A percentile compares a stretch with the other conserved stretches of the same genome.
phyloP scores from a whole-genome alignment of 345 rosid species.

The Eucalyptus microcorys region DNA sequence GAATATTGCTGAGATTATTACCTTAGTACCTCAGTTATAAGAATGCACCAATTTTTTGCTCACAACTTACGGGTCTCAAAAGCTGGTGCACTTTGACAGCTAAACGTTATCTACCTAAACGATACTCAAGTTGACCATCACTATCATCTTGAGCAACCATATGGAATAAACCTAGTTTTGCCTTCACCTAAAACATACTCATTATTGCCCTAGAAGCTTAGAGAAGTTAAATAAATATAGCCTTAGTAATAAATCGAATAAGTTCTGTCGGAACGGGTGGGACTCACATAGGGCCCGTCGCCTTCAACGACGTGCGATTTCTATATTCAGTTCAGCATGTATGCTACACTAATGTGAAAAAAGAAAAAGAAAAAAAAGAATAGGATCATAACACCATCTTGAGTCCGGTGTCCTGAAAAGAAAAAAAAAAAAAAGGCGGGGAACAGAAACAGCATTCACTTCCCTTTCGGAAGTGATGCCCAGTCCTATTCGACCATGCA shows the following conservation, averaged over 20 bases:
- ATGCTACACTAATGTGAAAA: neutral
- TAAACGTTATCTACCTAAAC: neutral
- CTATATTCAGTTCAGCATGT: neutral
- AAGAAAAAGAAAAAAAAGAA: neutral
- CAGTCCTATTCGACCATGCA: neutral
- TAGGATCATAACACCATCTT: neutral
- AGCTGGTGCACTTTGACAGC: rapidly evolving
- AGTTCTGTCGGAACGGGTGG: neutral
- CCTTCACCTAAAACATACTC: neutral
- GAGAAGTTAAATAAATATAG: neutral
- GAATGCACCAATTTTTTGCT: neutral
- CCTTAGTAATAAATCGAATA: neutral
- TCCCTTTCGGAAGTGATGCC: neutral
- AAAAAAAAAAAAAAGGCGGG: neutral
- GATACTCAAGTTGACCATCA: neutral
- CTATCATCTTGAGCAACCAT: neutral
- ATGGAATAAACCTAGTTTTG: neutral
- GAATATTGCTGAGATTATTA: neutral
- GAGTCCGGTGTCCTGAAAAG: neutral
- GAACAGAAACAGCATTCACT: neutral
- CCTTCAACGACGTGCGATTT: neutral
- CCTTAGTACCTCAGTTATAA: neutral
- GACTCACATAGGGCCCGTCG: too few species aligned
- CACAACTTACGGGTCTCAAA: neutral
- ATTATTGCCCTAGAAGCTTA: neutral